Base-by-base conservation (phyloP, 1,284 basidiomycete genomes). In the Trichosporon asahii region DNA sequence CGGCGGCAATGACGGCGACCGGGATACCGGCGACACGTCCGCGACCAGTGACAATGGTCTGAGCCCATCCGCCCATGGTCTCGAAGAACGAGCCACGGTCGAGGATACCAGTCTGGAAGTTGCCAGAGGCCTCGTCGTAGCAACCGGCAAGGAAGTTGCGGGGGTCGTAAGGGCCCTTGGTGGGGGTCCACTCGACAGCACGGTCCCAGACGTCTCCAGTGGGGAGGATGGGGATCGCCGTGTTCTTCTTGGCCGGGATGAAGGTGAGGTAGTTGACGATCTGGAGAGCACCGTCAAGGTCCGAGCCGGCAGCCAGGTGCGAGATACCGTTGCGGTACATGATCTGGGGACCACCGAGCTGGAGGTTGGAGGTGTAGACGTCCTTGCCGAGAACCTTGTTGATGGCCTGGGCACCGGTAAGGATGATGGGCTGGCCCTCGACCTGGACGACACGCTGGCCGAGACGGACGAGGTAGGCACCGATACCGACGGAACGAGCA, bases 241-340 rank as follows among this genome's bases (percentile, higher is more conserved):
- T 89, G 71, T 90, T 90, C 79, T 91, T 92, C 80, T 75, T 70
- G 79, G 79, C 91, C 12, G 95, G 96, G 25, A 99, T 88, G 83
- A 93, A 99, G 18, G 95, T 93, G 74, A 99, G 84, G 95, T 97
- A 99, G 79, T 94, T 90, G 71, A 99, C 85, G 77, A 97, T 97
- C 72, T 95, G 91, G 12, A 90, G 90, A 23, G 95, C 94, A 76
- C 95, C 95, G 82, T 98, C 93, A 40, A 99, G 86, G 82, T 99
- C 97, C 81, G 95, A 96, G 77, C 89, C 89, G 29, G 96, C 95
- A 2, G 93, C 95, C 66, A 99, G 86, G 83, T 99, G 97, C 15
- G 96, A 98, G 68, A 99, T 94, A 85, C 97, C 97, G 81, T 98
- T 98, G 88, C 96, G 96, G 89, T 95, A 92, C 95, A 98, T 98